Percentiles rank a stretch among this genome's conserved stretches.
Evolutionary conservation across 345 rosid genomes (phyloP).

Genomic region (Trapa incisa): DNA sequence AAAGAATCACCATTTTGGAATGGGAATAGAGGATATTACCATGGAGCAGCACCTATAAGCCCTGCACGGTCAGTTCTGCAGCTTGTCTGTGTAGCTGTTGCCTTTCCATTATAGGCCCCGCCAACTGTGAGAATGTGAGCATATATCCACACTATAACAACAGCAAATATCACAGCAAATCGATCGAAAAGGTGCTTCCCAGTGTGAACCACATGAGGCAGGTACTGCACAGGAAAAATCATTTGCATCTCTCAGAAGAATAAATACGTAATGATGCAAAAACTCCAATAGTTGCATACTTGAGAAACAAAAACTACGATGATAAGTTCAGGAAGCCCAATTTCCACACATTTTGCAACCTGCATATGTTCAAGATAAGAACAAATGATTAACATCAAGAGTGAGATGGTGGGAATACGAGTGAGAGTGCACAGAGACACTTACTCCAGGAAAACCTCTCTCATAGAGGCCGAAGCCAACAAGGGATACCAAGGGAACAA

Average conservation of each 20-base stretch:
- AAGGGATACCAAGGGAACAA: constrained; percentile 78
- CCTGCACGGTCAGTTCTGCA: constrained; percentile 95
- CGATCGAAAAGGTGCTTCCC: constrained; percentile 58
- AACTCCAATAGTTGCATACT: constrained; percentile 22
- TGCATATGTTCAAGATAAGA: constrained; percentile 12
- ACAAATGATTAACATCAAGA: not conserved
- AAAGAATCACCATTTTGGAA: not conserved
- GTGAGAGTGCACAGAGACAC: constrained; percentile 3
- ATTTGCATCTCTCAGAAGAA: not conserved
- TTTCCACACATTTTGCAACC: constrained; percentile 96
- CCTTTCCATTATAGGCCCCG: constrained; percentile 70
- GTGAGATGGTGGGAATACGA: constrained; percentile 2
- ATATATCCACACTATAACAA: constrained; percentile 83
- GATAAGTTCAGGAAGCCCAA: constrained; percentile 82
- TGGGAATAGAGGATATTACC: constrained; percentile 32
- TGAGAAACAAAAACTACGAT: constrained; percentile 73
- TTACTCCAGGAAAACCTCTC: constrained; percentile 94
- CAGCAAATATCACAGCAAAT: constrained; percentile 70
- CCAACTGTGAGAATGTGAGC: constrained; percentile 94
- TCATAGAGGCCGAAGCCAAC: constrained; percentile 93
- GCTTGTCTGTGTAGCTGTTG: constrained; percentile 59
- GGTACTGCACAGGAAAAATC: constrained; percentile 48
- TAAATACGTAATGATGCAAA: not conserved
- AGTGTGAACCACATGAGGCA: constrained; percentile 54
- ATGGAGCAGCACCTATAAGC: constrained; percentile 82